Evolutionary conservation across 2,329 filamentous ascomycete genomes (phyloP).

Genomic region (Fusarium piperis): DNA sequence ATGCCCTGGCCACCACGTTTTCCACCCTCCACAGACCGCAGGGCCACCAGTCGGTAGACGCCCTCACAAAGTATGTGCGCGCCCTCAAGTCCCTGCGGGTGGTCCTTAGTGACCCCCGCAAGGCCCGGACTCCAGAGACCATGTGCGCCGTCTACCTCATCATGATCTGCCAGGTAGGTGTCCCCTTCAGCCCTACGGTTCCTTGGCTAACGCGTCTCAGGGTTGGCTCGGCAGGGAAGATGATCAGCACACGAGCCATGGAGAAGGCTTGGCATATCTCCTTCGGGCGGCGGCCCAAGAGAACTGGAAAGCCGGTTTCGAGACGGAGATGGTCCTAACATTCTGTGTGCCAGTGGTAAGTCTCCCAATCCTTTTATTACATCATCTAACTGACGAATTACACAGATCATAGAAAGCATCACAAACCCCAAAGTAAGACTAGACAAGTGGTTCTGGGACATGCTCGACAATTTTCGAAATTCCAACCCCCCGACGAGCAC

Average conservation of each 20-base stretch:
- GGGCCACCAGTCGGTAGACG: constrained; percentile 25
- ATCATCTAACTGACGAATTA: not conserved
- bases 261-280: constrained; percentile 46
- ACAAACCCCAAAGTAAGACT: constrained; percentile 28
- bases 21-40: constrained; percentile 35
- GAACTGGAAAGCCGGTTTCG: constrained; percentile 41
- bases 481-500: constrained; percentile 8
- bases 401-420: constrained; percentile 48
- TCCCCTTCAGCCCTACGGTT: not conserved
- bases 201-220: constrained; percentile 14
- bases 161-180: constrained; percentile 48
- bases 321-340: constrained; percentile 43
- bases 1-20: constrained; percentile 42
- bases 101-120: constrained; percentile 41
- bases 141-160: constrained; percentile 51
- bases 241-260: constrained; percentile 42
- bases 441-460: constrained; percentile 37
- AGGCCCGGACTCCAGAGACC: constrained; percentile 44
- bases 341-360: constrained; percentile 48
- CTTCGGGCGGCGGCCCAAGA: constrained; percentile 41
- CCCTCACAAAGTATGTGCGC: constrained; percentile 45
- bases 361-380: not conserved
- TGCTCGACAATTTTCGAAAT: constrained; percentile 27
- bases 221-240: constrained; percentile 45
- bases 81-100: constrained; percentile 43